Base-by-base conservation (phyloP, 2,329 filamentous ascomycete species). In the Eurotiales sp. region DNA sequence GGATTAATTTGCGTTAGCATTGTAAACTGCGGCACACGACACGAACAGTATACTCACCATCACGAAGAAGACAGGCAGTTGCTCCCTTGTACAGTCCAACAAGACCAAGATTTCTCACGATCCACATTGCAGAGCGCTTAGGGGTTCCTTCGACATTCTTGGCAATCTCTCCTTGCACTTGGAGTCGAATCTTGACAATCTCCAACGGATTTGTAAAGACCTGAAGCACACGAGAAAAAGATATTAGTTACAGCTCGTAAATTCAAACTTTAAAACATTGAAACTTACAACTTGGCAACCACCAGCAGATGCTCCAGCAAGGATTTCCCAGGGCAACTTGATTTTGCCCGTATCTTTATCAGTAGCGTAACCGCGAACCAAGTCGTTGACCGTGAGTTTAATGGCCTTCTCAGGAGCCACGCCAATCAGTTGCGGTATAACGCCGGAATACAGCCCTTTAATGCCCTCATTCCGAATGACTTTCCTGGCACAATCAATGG, bases 381-480 rank as follows among this genome's bases (percentile, higher is more conserved):
- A 74, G 67, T 99, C 93, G 72, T 99, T 99, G 64, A 99, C 91
- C 0, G 93, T 99, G 57, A 99, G 83, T 77, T 99, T 99, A 76
- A 99, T 99, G 61, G 93, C 93, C 78, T 99, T 99, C 71, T 99
- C 93, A 2, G 93, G 93, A n/a, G 93, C 93, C 41, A 99, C 93
- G 70, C 93, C 93, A 56, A 99, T 89, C 41, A 99, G 81, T 77
- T 99, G 93, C 10, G 93, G 93, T 47, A 96, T 71, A 17, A 99
- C 90, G 66, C 93, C 93, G 45, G 92, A 95, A 76, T 99, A 99
- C 45, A 99, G 74, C 19, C 93, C 93, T 34, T 78, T 80, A 70
- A 95, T 80, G 51, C 93, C 93, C 73, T 99, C 93, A 64, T 97
- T 96, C 56, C 85, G 84, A 56, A 97, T 77, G 36, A 99, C 91